Conservation (phyloP, 2,329 filamentous ascomycete genomes). For the Fusarium nematophilum region DNA sequence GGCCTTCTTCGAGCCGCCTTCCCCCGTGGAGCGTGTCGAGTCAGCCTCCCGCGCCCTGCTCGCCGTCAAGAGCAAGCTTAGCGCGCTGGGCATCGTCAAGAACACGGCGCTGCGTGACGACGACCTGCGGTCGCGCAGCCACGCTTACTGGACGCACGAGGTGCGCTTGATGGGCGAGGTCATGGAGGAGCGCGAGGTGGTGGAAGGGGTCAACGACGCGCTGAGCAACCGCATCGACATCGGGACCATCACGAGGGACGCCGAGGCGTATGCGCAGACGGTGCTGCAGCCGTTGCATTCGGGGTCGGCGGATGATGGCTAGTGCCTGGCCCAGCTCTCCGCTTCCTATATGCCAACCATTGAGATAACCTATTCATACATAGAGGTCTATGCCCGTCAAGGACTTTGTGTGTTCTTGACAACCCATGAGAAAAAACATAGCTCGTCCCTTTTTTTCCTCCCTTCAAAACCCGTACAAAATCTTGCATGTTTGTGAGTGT, state of each 20-base stretch:
- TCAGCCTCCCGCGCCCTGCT: slow-evolving; percentile 66
- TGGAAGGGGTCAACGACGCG: slow-evolving; percentile 76
- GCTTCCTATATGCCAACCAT: slow-evolving; percentile 39
- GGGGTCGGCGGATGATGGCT: slow-evolving; percentile 30
- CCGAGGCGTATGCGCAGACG: slow-evolving; percentile 68
- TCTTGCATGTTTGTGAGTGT: too few relatives aligned
- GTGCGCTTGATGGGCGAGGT: slow-evolving; percentile 76
- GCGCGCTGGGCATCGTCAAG: slow-evolving; percentile 78
- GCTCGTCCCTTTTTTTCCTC: slow-evolving; percentile 27
- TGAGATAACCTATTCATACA: slow-evolving; percentile 44
- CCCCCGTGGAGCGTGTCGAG: slow-evolving; percentile 75
- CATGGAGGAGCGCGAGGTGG: slow-evolving; percentile 82
- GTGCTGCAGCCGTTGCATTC: slow-evolving; percentile 51
- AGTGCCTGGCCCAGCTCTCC: slow-evolving; percentile 21
- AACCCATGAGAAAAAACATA: slow-evolving; percentile 27
- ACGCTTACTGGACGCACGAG: slow-evolving; percentile 86
- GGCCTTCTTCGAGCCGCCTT: slow-evolving; percentile 73
- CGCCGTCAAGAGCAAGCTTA: slow-evolving; percentile 72
- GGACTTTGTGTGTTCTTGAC: slow-evolving; percentile 22
- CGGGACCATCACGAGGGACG: slow-evolving; percentile 68
- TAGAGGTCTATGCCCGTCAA: slow-evolving; percentile 38
- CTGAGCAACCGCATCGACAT: slow-evolving; percentile 74
- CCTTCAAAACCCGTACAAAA: slow-evolving; percentile 17
- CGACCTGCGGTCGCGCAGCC: slow-evolving; percentile 71
- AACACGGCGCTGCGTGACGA: slow-evolving; percentile 84